Conservation (phyloP, 139 green algal species). For the Chlorella ohadii region DNA sequence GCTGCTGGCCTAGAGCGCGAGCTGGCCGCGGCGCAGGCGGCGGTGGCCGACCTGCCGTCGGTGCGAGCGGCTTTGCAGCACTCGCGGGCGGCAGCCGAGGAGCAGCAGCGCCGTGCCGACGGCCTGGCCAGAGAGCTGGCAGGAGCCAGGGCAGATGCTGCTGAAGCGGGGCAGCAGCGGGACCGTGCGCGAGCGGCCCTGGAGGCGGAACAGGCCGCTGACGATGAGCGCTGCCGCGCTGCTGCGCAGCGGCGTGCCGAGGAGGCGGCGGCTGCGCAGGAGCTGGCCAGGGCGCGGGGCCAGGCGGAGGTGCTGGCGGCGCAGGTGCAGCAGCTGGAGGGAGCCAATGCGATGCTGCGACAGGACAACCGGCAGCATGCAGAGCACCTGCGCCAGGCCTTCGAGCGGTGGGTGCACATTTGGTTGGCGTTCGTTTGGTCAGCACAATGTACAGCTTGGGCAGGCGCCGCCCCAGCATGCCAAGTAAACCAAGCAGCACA, state of each 20-base stretch:
- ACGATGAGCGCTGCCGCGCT: background rate
- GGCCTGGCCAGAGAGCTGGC: background rate
- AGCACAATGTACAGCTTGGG: too few relatives aligned
- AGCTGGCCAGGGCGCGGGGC: background rate
- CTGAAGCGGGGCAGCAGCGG: background rate
- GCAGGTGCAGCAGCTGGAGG: constrained; percentile 37
- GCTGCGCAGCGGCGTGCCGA: background rate
- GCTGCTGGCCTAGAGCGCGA: background rate
- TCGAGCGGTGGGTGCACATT: constrained; percentile 8
- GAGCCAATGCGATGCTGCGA: background rate
- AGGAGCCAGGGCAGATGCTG: background rate
- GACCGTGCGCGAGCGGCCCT: background rate
- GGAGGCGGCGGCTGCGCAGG: background rate
- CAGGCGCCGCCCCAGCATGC: too few relatives aligned
- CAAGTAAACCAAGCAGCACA: too few relatives aligned
- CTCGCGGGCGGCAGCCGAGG: background rate
- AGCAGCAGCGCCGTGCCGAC: background rate
- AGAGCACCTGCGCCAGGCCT: constrained; percentile 6
- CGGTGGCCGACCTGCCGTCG: background rate
- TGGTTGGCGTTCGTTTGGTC: too few relatives aligned
- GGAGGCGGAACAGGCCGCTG: background rate
- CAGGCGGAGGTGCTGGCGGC: background rate
- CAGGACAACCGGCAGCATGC: constrained; percentile 12
- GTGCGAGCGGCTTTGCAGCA: background rate
- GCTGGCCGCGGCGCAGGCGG: background rate